Conservation (phyloP, 176 grass and related monocot species). For the Aegilops bicornis region DNA sequence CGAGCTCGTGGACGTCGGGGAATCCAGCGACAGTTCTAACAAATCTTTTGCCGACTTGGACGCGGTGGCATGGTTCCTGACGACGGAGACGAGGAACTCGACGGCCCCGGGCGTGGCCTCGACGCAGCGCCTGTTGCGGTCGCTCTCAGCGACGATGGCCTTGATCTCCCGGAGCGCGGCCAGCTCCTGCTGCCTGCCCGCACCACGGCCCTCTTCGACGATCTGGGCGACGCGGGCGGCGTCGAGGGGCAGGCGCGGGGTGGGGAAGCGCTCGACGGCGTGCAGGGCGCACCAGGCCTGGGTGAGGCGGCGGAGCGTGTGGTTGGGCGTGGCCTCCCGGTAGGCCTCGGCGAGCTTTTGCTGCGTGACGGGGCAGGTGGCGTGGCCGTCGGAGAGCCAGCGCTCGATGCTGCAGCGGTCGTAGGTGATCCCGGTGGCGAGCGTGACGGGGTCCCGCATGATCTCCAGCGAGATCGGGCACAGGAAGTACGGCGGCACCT, state of each 20-base stretch:
- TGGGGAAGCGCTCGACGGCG: constrained; percentile 70
- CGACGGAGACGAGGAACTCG: constrained; percentile 44
- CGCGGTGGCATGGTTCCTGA: neutral
- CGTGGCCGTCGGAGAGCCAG: constrained; percentile 61
- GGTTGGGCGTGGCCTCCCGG: constrained; percentile 74
- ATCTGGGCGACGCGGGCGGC: constrained; percentile 41
- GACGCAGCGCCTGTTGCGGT: constrained; percentile 52
- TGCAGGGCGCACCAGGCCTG: constrained; percentile 78
- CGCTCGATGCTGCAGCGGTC: constrained; percentile 76
- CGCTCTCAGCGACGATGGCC: constrained; percentile 53
- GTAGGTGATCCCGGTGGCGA: constrained; percentile 88
- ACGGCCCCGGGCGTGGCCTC: constrained; percentile 34
- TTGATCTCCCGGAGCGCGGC: constrained; percentile 52
- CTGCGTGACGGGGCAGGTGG: constrained; percentile 67
- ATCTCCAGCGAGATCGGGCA: constrained; percentile 89
- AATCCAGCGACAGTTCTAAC: neutral
- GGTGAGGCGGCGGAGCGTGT: constrained; percentile 83
- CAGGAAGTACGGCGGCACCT: constrained; percentile 80
- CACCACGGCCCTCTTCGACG: constrained; percentile 37
- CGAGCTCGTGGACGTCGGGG: constrained; percentile 25
- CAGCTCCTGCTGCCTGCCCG: neutral
- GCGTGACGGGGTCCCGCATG: constrained; percentile 81
- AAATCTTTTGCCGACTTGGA: neutral
- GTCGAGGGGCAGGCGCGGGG: constrained; percentile 52
- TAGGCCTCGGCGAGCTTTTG: constrained; percentile 30